phyloP scores from a whole-genome alignment of 768 basidiomycete species.

The Rhodotorula diobovata region DNA sequence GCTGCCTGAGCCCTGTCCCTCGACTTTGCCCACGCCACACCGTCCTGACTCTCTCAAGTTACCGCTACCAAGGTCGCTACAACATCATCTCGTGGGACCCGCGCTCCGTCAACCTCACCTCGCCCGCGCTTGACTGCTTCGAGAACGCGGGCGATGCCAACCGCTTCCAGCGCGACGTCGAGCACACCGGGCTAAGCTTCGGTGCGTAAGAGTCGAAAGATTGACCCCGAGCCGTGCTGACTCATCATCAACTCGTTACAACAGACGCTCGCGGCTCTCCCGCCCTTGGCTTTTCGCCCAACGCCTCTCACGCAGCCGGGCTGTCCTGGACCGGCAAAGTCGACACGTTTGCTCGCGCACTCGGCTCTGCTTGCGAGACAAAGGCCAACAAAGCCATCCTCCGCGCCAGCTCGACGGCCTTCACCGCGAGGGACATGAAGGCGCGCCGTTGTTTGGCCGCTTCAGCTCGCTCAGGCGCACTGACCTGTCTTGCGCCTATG shows the following conservation, averaged over 20 bases:
- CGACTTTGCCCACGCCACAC: background rate
- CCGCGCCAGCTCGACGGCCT: conserved; percentile 29
- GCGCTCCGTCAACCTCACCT: conserved; percentile 38
- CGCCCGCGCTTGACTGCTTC: conserved; percentile 36
- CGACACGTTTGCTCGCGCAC: conserved; percentile 9
- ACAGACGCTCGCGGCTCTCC: conserved; percentile 13
- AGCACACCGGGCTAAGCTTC: conserved; percentile 17
- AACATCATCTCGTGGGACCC: conserved; percentile 41
- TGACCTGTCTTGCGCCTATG: background rate
- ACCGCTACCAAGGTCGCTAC: conserved; percentile 24
- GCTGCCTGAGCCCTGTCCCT: background rate
- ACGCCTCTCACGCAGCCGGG: conserved; percentile 11
- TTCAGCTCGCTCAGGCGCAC: too few relatives aligned
- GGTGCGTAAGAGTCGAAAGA: background rate
- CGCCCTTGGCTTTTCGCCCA: background rate
- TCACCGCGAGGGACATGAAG: conserved; percentile 39
- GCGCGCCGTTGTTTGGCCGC: too few relatives aligned
- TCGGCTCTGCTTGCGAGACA: conserved; percentile 16
- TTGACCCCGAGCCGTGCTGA: too few relatives aligned
- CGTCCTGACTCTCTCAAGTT: background rate
- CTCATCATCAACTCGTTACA: too few relatives aligned
- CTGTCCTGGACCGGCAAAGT: conserved; percentile 2
- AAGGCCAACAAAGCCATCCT: conserved; percentile 28
- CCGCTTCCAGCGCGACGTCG: conserved; percentile 23
- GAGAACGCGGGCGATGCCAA: conserved; percentile 22